phyloP scores from a whole-genome alignment of 495 filamentous ascomycete species.

The Elaphomyces granulatus region DNA sequence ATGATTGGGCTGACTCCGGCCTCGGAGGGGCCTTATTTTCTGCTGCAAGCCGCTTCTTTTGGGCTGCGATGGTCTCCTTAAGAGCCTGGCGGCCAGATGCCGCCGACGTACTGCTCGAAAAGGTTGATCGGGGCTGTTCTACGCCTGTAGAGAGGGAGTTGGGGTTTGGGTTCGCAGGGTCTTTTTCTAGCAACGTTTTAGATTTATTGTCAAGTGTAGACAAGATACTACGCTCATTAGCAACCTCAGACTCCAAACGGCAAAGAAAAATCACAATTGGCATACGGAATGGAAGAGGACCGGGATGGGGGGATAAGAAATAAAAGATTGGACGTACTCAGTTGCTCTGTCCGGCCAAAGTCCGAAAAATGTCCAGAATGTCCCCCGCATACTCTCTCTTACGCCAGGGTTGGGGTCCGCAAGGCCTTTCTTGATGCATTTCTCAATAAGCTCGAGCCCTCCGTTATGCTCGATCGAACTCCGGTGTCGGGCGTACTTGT shows the following conservation, averaged over 20 bases:
- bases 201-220: slow-evolving; percentile 57
- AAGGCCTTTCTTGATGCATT: slow-evolving; percentile 74
- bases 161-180: slow-evolving; percentile 64
- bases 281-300: background rate
- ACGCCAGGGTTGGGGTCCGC: slow-evolving; percentile 78
- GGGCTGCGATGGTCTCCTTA: slow-evolving; percentile 70
- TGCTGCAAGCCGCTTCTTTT: slow-evolving; percentile 53
- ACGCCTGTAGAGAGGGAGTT: slow-evolving; percentile 27
- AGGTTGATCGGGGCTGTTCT: slow-evolving; percentile 28
- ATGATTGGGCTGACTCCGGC: slow-evolving; percentile 58
- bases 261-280: too few species aligned
- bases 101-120: slow-evolving; percentile 39
- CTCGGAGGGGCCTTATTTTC: slow-evolving; percentile 48
- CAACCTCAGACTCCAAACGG: slow-evolving; percentile 1
- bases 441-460: slow-evolving; percentile 67
- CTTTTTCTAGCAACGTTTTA: slow-evolving; percentile 59
- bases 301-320: background rate
- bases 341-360: slow-evolving; percentile 72
- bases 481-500: slow-evolving; percentile 65
- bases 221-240: slow-evolving; percentile 48
- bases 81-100: slow-evolving; percentile 38
- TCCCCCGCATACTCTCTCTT: slow-evolving; percentile 63
- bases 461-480: slow-evolving; percentile 69
- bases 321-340: slow-evolving; percentile 33
- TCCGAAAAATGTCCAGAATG: slow-evolving; percentile 67